These are phyloP conservation scores for Mimosa pudica DNA, from an alignment of 306 rosid genomes.

Conservation along the genomic window DNA sequence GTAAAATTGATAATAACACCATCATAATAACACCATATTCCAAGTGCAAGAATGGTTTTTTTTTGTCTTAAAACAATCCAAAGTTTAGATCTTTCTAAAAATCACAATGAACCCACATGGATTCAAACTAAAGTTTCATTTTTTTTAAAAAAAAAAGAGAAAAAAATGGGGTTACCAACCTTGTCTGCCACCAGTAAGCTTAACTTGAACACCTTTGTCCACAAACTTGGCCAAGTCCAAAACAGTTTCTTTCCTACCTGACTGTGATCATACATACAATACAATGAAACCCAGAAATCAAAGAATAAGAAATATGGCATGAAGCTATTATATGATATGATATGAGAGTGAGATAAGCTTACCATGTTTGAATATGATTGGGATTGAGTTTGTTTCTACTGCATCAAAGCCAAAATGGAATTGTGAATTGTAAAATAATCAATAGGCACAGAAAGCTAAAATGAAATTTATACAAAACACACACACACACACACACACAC, in stretches of 20 bases:
- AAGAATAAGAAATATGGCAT: not conserved
- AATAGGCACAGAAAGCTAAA: not conserved
- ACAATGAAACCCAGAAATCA: not conserved
- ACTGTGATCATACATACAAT: constrained; percentile 34
- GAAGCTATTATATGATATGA: not conserved
- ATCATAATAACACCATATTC: not conserved
- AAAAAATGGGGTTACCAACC: constrained; percentile 36
- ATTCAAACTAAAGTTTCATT: not conserved
- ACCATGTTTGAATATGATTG: constrained; percentile 33
- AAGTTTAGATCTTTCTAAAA: not conserved
- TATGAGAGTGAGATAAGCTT: constrained; percentile 19
- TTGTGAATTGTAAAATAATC: not conserved
- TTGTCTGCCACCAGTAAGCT: constrained; percentile 94
- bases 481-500: not conserved
- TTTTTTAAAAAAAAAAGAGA: not conserved
- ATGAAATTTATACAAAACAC: not conserved
- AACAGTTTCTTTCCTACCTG: constrained; percentile 83
- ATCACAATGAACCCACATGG: not conserved
- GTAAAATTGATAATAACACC: not conserved
- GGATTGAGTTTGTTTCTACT: not conserved
- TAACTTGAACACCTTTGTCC: constrained; percentile 92
- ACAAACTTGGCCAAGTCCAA: constrained; percentile 85
- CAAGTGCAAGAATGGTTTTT: not conserved
- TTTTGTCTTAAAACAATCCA: not conserved
- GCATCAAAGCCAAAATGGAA: not conserved